Base-by-base conservation (phyloP, 257 asterid genomes). In the Rhazya stricta region DNA sequence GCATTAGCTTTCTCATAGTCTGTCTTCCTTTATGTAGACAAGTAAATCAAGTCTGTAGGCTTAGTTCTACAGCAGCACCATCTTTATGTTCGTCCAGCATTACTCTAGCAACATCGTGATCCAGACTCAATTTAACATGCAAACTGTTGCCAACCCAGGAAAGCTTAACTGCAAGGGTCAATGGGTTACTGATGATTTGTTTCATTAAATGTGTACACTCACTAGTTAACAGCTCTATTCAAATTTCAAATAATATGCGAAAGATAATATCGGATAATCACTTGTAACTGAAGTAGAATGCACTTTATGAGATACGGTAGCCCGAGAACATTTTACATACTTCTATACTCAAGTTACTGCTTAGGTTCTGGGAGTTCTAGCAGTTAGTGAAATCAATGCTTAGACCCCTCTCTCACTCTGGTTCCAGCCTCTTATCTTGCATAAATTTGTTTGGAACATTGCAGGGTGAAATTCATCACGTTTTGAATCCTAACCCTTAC, bases 401-500 rank as follows among this genome's bases (percentile, higher is more conserved):
- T n/a, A n/a, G n/a, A n/a, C 19, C 75, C 63, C 48, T 21, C 57
- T 27, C 34, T 45, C 8, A 27, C 41, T 67, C 25, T 8, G 5
- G 10, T 30, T 27, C 42, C 37, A 41, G 11, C 32, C 43, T 30
- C 58, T 51, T 70, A 69, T 66, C 75, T 75, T 72, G 67, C 34
- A 63, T 70, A 8, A 67, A 42, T 57, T 69, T 69, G 48, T 29
- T 70, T 74, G 25, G 62, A 71, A 77, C 70, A 56, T 61, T 71
- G 69, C 84, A 94, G 99, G 99, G 97, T 76, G 99, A 94, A 81
- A 94, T 94, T 79, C 96, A 91, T 81, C 99, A 94, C 73, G 98
- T 88, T 78, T 32, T 92, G 53, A 94, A 94, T 80, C 99, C 99
- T 30, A 90, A 92, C 77, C 97, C 99, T 37, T 94, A 94, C 71